Percentiles rank a stretch among this genome's conserved stretches.
These are phyloP conservation scores for Candolleomyces efflorescens DNA, from an alignment of 768 basidiomycete species.

Conservation along the genomic window DNA sequence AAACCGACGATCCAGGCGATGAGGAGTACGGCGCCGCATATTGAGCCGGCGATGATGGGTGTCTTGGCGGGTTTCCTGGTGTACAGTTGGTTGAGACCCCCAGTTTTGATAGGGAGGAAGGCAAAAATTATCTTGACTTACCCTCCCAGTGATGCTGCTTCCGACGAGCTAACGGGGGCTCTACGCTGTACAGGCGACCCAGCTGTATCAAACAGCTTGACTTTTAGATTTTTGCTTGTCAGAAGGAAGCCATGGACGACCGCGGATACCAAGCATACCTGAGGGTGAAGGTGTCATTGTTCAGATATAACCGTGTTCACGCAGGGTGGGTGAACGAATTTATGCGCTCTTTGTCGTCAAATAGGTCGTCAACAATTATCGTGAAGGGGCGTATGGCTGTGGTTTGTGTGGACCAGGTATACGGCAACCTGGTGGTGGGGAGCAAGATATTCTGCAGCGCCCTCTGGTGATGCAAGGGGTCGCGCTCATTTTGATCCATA, in stretches of 20 bases:
- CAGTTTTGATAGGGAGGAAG: too few relatives aligned
- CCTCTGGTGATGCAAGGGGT: background rate
- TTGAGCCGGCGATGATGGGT: constrained; percentile 56
- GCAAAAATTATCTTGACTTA: background rate
- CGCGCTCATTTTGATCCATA: too few relatives aligned
- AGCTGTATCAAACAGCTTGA: background rate
- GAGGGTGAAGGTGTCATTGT: background rate
- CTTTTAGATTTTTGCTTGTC: background rate
- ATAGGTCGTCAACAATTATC: background rate
- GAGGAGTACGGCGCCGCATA: constrained; percentile 50
- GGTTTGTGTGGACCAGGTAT: background rate
- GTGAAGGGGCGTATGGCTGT: background rate
- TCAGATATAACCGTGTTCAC: too few relatives aligned
- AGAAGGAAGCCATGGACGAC: too few relatives aligned
- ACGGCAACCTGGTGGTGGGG: too few relatives aligned
- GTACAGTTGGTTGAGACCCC: background rate
- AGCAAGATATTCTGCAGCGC: background rate
- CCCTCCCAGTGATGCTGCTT: background rate
- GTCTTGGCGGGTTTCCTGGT: constrained; percentile 50
- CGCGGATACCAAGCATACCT: background rate
- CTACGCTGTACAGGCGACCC: background rate
- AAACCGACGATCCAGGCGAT: constrained; percentile 55
- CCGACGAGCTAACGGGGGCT: background rate
- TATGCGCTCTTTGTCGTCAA: background rate
- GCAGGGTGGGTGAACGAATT: background rate